Evolutionary conservation across 2,329 filamentous ascomycete species (phyloP).

Genomic region (Fusarium floridanum): DNA sequence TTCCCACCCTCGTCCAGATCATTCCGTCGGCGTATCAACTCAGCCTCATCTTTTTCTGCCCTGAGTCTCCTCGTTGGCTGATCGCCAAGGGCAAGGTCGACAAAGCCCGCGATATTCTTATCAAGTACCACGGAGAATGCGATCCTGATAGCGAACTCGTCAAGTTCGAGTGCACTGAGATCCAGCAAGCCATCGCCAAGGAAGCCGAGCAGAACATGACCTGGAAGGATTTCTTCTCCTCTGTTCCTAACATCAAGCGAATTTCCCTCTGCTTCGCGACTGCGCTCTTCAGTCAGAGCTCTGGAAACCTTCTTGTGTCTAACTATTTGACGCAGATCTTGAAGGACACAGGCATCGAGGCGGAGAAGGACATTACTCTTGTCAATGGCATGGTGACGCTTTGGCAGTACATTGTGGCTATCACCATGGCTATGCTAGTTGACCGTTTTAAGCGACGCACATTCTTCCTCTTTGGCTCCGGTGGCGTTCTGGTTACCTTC

Average conservation of each 20-base stretch:
- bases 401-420: conserved; percentile 58
- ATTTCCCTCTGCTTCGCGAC: conserved; percentile 56
- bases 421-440: conserved; percentile 53
- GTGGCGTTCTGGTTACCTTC: conserved; percentile 55
- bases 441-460: conserved; percentile 54
- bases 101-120: conserved; percentile 63
- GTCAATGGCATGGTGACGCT: conserved; percentile 58
- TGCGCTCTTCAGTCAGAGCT: conserved; percentile 56
- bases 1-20: conserved; percentile 65
- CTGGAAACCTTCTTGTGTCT: conserved; percentile 57
- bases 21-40: conserved; percentile 59
- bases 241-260: conserved; percentile 55
- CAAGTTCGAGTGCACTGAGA: conserved; percentile 62
- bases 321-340: conserved; percentile 57
- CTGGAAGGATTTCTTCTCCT: conserved; percentile 58
- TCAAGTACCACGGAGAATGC: conserved; percentile 65
- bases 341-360: conserved; percentile 54
- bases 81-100: conserved; percentile 63
- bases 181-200: conserved; percentile 60
- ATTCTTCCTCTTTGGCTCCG: conserved; percentile 56
- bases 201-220: conserved; percentile 59
- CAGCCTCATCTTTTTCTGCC: conserved; percentile 62
- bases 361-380: conserved; percentile 55
- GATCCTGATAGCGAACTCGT: conserved; percentile 60
- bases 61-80: conserved; percentile 72